Evolutionary conservation across 805 yeast genomes (phyloP), one percentile per base, ranked within the genome.

Genomic region (Wickerhamomyces alni): DNA sequence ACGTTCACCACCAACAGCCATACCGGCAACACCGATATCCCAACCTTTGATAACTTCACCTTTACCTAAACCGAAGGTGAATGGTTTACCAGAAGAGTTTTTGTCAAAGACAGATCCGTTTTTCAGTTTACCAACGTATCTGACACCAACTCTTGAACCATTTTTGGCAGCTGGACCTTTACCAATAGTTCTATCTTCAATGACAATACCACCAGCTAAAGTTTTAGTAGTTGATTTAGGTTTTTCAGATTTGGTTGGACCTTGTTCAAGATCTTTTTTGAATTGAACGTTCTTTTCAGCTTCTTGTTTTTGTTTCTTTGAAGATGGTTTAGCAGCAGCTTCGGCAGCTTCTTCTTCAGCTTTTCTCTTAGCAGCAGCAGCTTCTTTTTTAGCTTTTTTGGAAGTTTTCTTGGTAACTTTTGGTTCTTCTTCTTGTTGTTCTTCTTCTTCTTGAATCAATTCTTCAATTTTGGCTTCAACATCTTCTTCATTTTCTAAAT

Each of bases 41-140:
- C 96, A 93, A 50, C 98, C 99, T 67, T 87, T 87, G 74, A 93
- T 93, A 54, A 95, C 97, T 70, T 93, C 99, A 61, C 98, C 99
- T 65, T 83, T 85, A 58, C 99, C 99, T 55, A 93, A 76, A 47
- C 77, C 78, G 69, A 93, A 93, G 49, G 69, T 67, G 66, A 93
- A 93, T 59, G 99, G 99, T 73, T 87, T 91, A 58, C 99, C 99
- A 50, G 82, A 75, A 54, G 96, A 87, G 80, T 93, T 93, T 67
- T 91, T 89, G 76, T 93, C 99, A 52, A 93, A 93, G 36, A 86
- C 88, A 65, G 87, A 87, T 55, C 98, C 99, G 70, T 89, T 88
- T 72, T 85, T 83, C 65, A 93, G 80, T 74, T 93, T 94, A 63
- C 99, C 99, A 54, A 93, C 85, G 78, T 93, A 93, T 74, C 99